Conservation (phyloP, 2,329 filamentous ascomycete genomes). For the Aureobasidium leucospermi region DNA sequence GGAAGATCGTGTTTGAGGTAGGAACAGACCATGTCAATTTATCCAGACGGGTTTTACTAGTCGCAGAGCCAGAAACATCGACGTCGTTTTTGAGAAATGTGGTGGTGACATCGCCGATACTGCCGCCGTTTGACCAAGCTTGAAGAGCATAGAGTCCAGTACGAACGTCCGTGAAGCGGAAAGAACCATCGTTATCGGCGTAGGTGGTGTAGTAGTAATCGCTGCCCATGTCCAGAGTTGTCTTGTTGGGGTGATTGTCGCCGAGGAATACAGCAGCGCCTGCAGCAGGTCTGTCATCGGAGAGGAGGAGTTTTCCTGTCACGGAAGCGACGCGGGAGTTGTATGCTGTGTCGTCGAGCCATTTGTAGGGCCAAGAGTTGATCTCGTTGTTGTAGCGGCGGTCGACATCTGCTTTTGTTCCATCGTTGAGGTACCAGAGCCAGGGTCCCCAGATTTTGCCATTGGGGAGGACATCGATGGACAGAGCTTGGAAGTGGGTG, state of each 20-base stretch:
- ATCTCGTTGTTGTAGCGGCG: conserved; percentile 6
- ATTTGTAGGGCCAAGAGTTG: conserved; percentile 12
- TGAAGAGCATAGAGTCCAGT: conserved; percentile 9
- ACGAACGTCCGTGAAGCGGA: conserved; percentile 9
- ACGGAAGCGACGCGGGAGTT: conserved; percentile 9
- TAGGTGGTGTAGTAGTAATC: conserved; percentile 14
- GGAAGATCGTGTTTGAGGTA: neutral
- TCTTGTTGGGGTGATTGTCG: conserved; percentile 4
- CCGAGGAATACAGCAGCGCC: conserved; percentile 11
- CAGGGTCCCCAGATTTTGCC: conserved; percentile 33
- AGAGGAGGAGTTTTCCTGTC: conserved; percentile 1
- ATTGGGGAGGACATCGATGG: conserved; percentile 30
- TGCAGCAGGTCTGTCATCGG: conserved; percentile 10
- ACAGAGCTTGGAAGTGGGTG: conserved; percentile 38
- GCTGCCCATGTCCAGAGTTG: conserved; percentile 3
- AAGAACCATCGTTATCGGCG: conserved; percentile 6
- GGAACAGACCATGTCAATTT: neutral
- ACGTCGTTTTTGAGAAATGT: conserved; percentile 10
- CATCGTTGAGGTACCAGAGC: conserved; percentile 30
- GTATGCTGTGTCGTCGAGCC: conserved; percentile 7
- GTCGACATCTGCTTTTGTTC: neutral
- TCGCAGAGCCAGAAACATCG: neutral
- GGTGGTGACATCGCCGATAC: neutral
- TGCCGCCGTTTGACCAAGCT: conserved; percentile 14
- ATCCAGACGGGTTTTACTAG: neutral